Percentiles rank a stretch among this genome's conserved stretches.
Evolutionary conservation across 495 filamentous ascomycete species (phyloP).

Genomic region (Aspergillus sclerotioniger): DNA sequence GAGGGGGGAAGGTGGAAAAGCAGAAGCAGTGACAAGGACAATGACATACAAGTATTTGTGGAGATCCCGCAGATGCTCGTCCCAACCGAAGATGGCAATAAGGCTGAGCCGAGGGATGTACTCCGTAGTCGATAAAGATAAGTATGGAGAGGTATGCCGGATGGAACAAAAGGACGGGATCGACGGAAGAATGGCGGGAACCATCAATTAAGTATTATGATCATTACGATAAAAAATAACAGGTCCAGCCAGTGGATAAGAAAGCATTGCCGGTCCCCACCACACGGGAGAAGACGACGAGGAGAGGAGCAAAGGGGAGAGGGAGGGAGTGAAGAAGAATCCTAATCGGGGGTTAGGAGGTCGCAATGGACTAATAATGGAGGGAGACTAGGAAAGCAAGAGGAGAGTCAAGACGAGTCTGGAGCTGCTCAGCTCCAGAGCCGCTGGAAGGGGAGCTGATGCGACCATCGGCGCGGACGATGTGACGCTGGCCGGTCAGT

Average conservation of each 20-base stretch:
- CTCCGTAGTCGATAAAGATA: conserved; percentile 3
- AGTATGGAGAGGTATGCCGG: neutral
- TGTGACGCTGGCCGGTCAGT: conserved; percentile 28
- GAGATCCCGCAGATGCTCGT: conserved; percentile 16
- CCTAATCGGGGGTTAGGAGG: conserved; percentile 1
- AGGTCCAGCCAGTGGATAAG: conserved; percentile 20
- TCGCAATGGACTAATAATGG: conserved; percentile 6
- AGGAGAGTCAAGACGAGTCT: no score
- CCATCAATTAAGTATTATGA: conserved; percentile 20
- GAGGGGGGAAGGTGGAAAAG: neutral
- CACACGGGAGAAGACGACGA: conserved; percentile 18
- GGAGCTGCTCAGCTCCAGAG: conserved; percentile 14
- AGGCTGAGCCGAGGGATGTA: neutral
- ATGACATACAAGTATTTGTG: conserved; percentile 4
- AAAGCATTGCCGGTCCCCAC: conserved; percentile 21
- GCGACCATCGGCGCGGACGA: conserved; percentile 28
- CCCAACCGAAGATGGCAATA: neutral
- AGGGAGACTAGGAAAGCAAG: neutral
- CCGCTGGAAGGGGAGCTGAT: conserved; percentile 17
- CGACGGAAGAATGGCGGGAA: neutral
- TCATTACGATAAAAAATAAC: conserved; percentile 15
- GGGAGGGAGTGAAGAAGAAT: conserved; percentile 9
- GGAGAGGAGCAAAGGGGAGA: conserved; percentile 9
- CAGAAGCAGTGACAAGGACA: neutral
- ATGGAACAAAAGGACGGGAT: conserved; percentile 7